A percentile compares a stretch with the other conserved stretches of the same genome.
phyloP scores from a whole-genome alignment of 352 stramenopile species.

The Pythium phragmitis region DNA sequence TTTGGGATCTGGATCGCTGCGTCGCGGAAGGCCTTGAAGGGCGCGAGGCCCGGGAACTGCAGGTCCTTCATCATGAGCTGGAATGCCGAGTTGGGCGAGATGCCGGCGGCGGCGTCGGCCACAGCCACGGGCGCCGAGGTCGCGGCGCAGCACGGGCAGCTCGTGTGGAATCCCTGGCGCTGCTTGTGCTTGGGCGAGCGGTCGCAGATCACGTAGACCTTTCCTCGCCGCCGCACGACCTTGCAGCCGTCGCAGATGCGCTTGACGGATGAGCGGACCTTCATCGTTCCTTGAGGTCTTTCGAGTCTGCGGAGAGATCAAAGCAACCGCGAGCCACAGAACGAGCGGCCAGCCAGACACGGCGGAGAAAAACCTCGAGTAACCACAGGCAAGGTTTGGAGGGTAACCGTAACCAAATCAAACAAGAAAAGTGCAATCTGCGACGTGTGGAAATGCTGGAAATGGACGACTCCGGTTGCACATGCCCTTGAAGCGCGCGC shows the following conservation, averaged over 20 bases:
- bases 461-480: too few relatives aligned
- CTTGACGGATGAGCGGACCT: conserved; percentile 90
- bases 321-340: conserved; percentile 15
- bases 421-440: conserved; percentile 16
- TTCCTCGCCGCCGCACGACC: conserved; percentile 81
- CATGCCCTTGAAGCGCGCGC: too few relatives aligned
- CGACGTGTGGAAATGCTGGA: conserved; percentile 7
- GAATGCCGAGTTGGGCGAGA: conserved; percentile 92
- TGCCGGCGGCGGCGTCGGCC: conserved; percentile 27
- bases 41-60: conserved; percentile 86
- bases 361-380: conserved; percentile 19
- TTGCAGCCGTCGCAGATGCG: conserved; percentile 92
- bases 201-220: conserved; percentile 91
- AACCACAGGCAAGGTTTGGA: conserved; percentile 4
- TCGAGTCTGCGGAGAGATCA: conserved; percentile 3
- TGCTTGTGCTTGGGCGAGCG: conserved; percentile 93
- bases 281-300: conserved; percentile 59
- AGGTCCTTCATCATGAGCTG: conserved; percentile 92
- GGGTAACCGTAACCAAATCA: conserved; percentile 10
- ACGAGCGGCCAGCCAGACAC: conserved; percentile 3
- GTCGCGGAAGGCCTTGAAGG: conserved; percentile 80
- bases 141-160: conserved; percentile 38
- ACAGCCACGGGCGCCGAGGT: conserved; percentile 26
- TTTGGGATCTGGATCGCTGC: conserved; percentile 71
- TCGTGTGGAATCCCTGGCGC: conserved; percentile 90